Base-by-base conservation (phyloP, 2,329 filamentous ascomycete genomes). In the Pseudogymnoascus sp. region DNA sequence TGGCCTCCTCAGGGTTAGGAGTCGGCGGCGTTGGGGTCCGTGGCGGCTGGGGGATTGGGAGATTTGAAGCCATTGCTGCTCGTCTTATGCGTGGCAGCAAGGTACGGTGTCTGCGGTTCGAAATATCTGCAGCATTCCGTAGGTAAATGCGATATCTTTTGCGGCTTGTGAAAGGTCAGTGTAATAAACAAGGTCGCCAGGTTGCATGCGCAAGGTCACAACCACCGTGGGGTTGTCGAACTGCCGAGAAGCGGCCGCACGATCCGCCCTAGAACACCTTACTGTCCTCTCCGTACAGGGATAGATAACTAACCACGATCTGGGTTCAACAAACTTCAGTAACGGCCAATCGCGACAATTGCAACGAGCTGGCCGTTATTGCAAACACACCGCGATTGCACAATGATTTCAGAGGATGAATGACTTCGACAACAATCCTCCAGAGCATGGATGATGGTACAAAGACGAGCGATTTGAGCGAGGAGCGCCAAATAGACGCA, bases 21-120 rank as follows among this genome's bases (percentile, higher is more conserved):
- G 81, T 79, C 66, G 85, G 85, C 67, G 85, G 86, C 68, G 86
- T 86, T 11, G 85, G 85, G 33, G 86, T 87, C 68, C 83, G 79
- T 62, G 86, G 85, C 65, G 83, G 84, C 43, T 80, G 73, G 63
- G 83, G 83, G 65, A 85, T 79, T 60, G 83, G 81, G 66, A 84
- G 78, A 67, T 77, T 78, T 63, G 83, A 80, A 66, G 83, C 83
- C 85, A 88, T 89, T 60, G 37, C 58, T 60, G 58, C 33, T 41
- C 33, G 37, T 60, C 58, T 41, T 60, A 38, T 31, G 19, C 33
- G 58, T 60, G 33, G 49, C 49, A 55, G 49, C 49, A 55, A 55
- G 49, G 49, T 33, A 19, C 49, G 10, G 29, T 55, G 29, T 33
- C 12, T 55, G 14, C 8, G 10, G 49, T 55, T 55, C 29, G 49